Evolutionary conservation across 2,329 filamentous ascomycete species (phyloP), one percentile per base, ranked within the genome.

Genomic region (Chaetomiaceae sp.): DNA sequence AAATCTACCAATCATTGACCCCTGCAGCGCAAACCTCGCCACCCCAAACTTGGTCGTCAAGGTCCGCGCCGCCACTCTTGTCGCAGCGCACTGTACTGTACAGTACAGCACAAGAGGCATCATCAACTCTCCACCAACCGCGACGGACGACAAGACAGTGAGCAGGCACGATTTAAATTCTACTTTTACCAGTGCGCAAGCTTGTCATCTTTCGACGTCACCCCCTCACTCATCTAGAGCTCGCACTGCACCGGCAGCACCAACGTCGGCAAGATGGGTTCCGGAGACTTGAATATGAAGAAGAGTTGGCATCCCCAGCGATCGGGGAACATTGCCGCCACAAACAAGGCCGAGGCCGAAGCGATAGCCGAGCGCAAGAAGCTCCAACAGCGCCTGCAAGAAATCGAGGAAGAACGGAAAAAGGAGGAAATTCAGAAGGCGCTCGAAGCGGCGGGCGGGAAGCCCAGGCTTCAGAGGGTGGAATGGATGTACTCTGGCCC

Each of bases 401-500:
- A 99, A 71, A 85, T 95, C 60, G 90, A 91, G 61, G 91, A 97
- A 69, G 95, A 99, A 73, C 85, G 91, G 42, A 85, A 88, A 43
- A 88, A 96, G 61, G 90, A 96, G 69, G 91, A 97, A 69, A 82
- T 97, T 1, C 89, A 96, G 69, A 82, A 85, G 48, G 80, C 97
- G 61, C 89, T 96, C 52, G 94, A 96, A 71, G 85, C 87, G 2
- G 87, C 90, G 0, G 94, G 94, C 33, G 90, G 91, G 63, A 91
- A 90, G 66, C 80, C 86, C 48, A 74, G 58, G 29, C 38, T 87
- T 27, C 86, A 92, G 63, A 84, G 90, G 32, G 92, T 99, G 23
- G 94, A 97, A 65, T 99, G 94, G 89, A 96, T 99, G 90, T 99
- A 99, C 71, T 84, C 87, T 62, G 92, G 92, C 1, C 90, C 94